These are phyloP conservation scores for Metroxylon sagu DNA, from an alignment of 176 grass and related monocot species.

Conservation along the genomic window DNA sequence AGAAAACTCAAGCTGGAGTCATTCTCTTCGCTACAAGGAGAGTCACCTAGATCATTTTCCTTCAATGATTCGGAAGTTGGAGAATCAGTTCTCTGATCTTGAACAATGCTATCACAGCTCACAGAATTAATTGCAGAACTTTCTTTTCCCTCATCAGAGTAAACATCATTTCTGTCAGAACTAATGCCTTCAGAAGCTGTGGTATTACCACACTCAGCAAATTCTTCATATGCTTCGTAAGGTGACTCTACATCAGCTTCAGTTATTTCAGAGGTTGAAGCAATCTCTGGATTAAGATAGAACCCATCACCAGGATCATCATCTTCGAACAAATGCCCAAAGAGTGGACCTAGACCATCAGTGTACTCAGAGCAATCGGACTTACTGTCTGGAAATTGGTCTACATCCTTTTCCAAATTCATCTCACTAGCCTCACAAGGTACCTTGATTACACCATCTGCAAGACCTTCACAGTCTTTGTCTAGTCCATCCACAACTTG, in stretches of 20 bases:
- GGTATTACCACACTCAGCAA: too few relatives aligned
- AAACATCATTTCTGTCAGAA: too few relatives aligned
- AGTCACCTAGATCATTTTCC: too few relatives aligned
- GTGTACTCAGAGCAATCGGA: slow-evolving; percentile 43
- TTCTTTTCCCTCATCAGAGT: too few relatives aligned
- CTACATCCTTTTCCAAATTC: slow-evolving; percentile 22
- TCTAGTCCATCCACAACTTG: not conserved
- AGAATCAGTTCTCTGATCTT: too few relatives aligned
- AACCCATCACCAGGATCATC: not conserved
- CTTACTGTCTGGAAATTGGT: slow-evolving; percentile 27
- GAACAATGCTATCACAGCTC: too few relatives aligned
- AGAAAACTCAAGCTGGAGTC: not conserved
- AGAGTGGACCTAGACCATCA: slow-evolving; percentile 19
- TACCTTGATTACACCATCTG: slow-evolving; percentile 6
- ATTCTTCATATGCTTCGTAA: too few relatives aligned
- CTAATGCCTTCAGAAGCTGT: too few relatives aligned
- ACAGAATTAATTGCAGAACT: too few relatives aligned
- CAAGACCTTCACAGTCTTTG: not conserved
- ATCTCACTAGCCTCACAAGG: slow-evolving; percentile 10
- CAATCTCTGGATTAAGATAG: not conserved
- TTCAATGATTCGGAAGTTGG: too few relatives aligned
- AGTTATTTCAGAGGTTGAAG: not conserved
- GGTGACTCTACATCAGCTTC: slow-evolving; percentile 7
- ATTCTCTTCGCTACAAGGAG: not conserved
- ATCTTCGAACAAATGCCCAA: slow-evolving; percentile 17